Base-by-base conservation (phyloP, 495 filamentous ascomycete species). In the Daldinia decipiens region DNA sequence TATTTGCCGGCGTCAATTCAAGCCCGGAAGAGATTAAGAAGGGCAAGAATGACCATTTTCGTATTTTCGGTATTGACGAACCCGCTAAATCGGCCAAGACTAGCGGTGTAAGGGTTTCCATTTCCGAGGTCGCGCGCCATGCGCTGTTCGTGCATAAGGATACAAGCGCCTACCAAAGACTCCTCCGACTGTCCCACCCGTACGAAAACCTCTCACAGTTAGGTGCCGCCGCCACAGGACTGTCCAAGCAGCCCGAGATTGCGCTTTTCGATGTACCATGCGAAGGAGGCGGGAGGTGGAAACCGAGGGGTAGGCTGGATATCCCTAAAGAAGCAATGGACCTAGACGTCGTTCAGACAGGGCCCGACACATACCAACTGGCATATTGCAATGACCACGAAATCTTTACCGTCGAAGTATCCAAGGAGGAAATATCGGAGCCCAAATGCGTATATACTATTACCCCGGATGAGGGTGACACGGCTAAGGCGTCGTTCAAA, bases 1-100 rank as follows among this genome's bases (percentile, higher is more conserved):
- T 91, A n/a, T 87, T 91, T 59, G 90, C 92, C 8, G 95, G 95
- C 47, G 91, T 97, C 79, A 98, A 98, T 78, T 96, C 93, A 59
- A 91, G 90, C 52, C 82, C 87, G 31, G 83, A 79, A 0, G 87
- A 93, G 45, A 85, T 92, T 55, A 80, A 88, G 71, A 87, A 88
- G 64, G 92, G 91, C 31, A 92, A 90, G 74, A 98, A 99, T 75
- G 86, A 93, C 71, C 95, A 99, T 78, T 87, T 98, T 62, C 85
- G 94, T 52, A 84, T 93, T n/a, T 95, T 97, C 72, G 77, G 83
- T 50, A 83, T 95, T 65, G 81, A 82, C 61, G 79, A 82, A 67
- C 79, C 83, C 12, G 78, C 80, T 62, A 81, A 82, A 71, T 74
- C 79, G 62, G 80, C 81, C 59, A 81, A 79, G 63, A 73, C 73